Conservation (phyloP, 352 stramenopile species). For the Heterotrichella gracilis region DNA sequence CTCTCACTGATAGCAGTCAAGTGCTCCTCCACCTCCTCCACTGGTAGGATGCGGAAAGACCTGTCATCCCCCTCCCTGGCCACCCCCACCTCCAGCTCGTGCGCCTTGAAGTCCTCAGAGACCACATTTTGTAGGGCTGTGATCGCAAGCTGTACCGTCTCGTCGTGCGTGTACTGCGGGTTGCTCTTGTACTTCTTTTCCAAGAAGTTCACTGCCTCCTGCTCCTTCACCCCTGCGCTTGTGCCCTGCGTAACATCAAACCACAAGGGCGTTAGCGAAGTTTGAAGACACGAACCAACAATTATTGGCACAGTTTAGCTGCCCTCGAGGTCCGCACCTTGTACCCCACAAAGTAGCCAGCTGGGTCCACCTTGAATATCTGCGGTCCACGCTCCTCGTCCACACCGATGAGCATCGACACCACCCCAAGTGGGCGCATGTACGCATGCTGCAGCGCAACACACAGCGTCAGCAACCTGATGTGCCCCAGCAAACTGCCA, state of each 20-base stretch:
- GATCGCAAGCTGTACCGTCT: constrained; percentile 64
- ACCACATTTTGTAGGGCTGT: constrained; percentile 78
- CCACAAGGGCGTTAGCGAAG: too few relatives aligned
- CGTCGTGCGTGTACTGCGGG: constrained; percentile 22
- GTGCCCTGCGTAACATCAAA: too few relatives aligned
- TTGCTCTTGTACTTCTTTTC: constrained; percentile 81
- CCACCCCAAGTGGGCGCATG: constrained; percentile 66
- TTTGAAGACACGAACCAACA: too few relatives aligned
- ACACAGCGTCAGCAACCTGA: too few relatives aligned
- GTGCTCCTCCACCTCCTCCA: constrained; percentile 81
- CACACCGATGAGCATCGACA: constrained; percentile 73
- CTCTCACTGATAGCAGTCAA: constrained; percentile 83
- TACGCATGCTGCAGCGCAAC: constrained; percentile 26
- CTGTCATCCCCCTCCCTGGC: not conserved
- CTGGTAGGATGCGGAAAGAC: constrained; percentile 22
- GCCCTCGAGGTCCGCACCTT: constrained; percentile 57
- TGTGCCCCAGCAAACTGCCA: too few relatives aligned
- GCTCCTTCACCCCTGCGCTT: constrained; percentile 67
- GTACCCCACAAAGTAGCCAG: constrained; percentile 73
- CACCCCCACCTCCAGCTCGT: constrained; percentile 54
- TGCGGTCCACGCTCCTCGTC: constrained; percentile 86
- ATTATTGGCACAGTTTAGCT: too few relatives aligned
- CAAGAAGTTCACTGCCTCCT: constrained; percentile 91
- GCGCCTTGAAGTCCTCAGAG: constrained; percentile 77
- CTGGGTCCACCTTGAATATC: constrained; percentile 87